Evolutionary conservation across 768 basidiomycete genomes (phyloP), one percentile per base, ranked within the genome.

Genomic region (Gloeostereum incarnatum): DNA sequence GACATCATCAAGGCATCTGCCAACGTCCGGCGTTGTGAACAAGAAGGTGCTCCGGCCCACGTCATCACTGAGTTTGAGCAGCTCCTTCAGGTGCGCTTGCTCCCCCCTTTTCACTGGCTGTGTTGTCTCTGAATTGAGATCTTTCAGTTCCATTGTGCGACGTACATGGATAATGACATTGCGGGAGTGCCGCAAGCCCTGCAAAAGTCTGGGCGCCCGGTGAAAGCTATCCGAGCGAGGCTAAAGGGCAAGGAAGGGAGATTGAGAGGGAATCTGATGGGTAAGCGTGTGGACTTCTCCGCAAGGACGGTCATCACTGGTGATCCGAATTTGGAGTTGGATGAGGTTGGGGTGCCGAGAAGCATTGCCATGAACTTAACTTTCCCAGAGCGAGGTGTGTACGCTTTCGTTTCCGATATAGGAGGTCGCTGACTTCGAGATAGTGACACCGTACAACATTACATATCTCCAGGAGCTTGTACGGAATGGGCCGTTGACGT

Each of bases 161-260:
- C 96, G 0, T 99, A 98, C 56, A 99, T 99, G 94, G 96, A 99
- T 55, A 99, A 99, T 54, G 93, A 98, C 54, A 93, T 98, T 41
- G 92, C 96, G 23, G 96, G 96, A 31, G 89, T 97, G 24, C 96
- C 96, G 1, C 94, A 97, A 53, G 92, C 96, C 2, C 63, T 94
- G 48, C 96, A 98, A 53, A 98, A 98, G 60, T 93, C 90, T 29
- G 96, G 96, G 21, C 78, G 96, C 42, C 93, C 96, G 19, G 86
- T 99, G 43, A 99, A 99, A 60, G 93, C 96, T 24, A 97, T 99
- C 51, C 90, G 96, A 41, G 92, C 94, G 4, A 83, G 96, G 31
- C 73, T 99, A 39, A 99, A 99, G 71, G 96, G 96, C 36, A 98
- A 99, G 60, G 96, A 99, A 60, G 96, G 96, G 27, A 87, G 96